phyloP scores from a whole-genome alignment of 805 yeast species.

The Cyberlindnera veronae region DNA sequence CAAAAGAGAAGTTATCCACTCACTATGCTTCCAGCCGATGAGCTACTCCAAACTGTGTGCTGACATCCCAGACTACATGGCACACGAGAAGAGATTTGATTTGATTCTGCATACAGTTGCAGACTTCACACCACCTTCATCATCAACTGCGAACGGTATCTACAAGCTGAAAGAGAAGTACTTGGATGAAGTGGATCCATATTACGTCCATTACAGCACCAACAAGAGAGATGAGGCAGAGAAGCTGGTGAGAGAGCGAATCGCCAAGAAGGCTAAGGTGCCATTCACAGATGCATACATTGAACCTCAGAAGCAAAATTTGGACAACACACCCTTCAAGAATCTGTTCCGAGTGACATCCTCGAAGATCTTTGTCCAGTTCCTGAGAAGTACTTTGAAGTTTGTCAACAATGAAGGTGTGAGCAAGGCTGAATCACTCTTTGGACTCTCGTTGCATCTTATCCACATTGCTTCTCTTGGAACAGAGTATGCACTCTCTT shows the following conservation, averaged over 20 bases:
- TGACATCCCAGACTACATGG: constrained; percentile 71
- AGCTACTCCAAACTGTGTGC: constrained; percentile 66
- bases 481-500: constrained; percentile 29
- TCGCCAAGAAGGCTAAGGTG: constrained; percentile 37
- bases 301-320: constrained; percentile 43
- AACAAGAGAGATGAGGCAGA: constrained; percentile 85
- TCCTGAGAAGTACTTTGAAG: constrained; percentile 47
- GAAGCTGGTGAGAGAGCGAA: constrained; percentile 49
- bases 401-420: constrained; percentile 33
- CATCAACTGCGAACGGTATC: constrained; percentile 54
- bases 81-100: constrained; percentile 72
- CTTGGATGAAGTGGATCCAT: constrained; percentile 67
- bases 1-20: constrained; percentile 72
- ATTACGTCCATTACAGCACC: constrained; percentile 70
- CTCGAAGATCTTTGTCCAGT: constrained; percentile 49
- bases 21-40: constrained; percentile 71
- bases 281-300: constrained; percentile 49
- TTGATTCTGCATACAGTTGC: constrained; percentile 54
- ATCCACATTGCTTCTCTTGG: constrained; percentile 54
- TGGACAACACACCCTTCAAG: constrained; percentile 39
- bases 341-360: constrained; percentile 49
- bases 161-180: constrained; percentile 63
- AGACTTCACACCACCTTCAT: constrained; percentile 57
- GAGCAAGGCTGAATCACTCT: constrained; percentile 50
- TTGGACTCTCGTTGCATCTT: constrained; percentile 61